phyloP scores from a whole-genome alignment of 2,329 filamentous ascomycete genomes.

The Aureobasidium subglaciale region DNA sequence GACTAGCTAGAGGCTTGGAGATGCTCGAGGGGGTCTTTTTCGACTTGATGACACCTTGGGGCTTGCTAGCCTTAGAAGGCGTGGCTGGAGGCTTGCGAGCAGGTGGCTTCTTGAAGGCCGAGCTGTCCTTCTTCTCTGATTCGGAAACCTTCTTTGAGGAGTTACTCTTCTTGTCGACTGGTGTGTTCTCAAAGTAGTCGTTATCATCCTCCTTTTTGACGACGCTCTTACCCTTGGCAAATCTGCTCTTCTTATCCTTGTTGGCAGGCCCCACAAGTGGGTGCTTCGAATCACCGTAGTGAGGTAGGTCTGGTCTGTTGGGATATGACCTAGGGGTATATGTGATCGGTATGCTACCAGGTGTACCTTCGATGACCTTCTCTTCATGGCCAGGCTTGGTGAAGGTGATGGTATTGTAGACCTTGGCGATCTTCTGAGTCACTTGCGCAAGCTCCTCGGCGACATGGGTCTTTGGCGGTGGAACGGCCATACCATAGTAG shows the following conservation, averaged over 20 bases:
- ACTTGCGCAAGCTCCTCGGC: background rate
- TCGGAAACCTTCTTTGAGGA: background rate
- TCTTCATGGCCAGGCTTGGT: background rate
- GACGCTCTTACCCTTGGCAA: background rate
- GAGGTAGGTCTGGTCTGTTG: background rate
- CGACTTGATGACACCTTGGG: background rate
- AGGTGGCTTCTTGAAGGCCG: background rate
- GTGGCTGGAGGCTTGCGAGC: background rate
- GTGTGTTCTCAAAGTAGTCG: background rate
- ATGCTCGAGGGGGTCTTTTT: background rate
- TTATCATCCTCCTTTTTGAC: background rate
- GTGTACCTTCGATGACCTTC: background rate
- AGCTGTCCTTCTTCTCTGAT: background rate
- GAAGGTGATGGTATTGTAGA: background rate
- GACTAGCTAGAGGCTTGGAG: too few relatives aligned
- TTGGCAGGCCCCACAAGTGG: background rate
- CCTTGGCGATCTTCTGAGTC: background rate
- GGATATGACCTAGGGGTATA: background rate
- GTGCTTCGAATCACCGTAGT: background rate
- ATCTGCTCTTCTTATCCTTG: background rate
- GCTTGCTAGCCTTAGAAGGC: background rate
- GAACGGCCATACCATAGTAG: slow-evolving; percentile 17
- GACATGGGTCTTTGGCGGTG: slow-evolving; percentile 16
- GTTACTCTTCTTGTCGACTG: background rate
- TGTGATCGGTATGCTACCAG: background rate